phyloP scores from a whole-genome alignment of 75 land plant genomes.

The Sequoiadendron giganteum region DNA sequence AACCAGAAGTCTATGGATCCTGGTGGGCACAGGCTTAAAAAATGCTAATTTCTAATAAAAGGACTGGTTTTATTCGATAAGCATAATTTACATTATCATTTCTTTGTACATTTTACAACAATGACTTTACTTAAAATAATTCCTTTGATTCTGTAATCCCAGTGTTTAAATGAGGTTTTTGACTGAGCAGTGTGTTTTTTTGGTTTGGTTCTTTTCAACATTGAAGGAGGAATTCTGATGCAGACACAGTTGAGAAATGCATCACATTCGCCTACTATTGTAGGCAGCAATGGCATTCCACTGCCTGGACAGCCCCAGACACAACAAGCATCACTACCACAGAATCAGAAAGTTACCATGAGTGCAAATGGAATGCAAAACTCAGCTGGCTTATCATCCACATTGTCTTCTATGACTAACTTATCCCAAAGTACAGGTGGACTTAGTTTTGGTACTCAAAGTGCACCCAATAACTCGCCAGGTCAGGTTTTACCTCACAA shows the following conservation, averaged over 20 bases:
- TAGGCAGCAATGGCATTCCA: neutral
- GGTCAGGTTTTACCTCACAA: slow-evolving; percentile 6
- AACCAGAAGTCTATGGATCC: slow-evolving; percentile 32
- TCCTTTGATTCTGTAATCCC: neutral
- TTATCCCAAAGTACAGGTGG: neutral
- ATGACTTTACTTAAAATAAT: neutral
- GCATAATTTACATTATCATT: neutral
- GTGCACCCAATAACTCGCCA: neutral
- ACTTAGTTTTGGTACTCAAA: neutral
- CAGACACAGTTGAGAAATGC: neutral
- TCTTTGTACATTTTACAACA: neutral
- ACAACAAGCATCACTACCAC: neutral
- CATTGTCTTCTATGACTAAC: neutral
- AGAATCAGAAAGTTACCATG: neutral
- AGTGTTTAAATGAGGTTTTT: neutral
- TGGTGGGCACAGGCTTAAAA: slow-evolving; percentile 21
- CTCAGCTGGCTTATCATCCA: neutral
- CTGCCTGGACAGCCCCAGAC: neutral
- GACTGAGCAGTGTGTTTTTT: neutral
- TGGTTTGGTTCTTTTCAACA: neutral
- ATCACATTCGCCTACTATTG: neutral
- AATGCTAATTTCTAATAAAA: neutral
- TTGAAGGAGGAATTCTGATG: neutral
- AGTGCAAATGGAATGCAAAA: slow-evolving; percentile 3
- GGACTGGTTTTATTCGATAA: neutral